phyloP scores from a whole-genome alignment of 148 eudicot genomes.

The Suaeda aralocaspica region DNA sequence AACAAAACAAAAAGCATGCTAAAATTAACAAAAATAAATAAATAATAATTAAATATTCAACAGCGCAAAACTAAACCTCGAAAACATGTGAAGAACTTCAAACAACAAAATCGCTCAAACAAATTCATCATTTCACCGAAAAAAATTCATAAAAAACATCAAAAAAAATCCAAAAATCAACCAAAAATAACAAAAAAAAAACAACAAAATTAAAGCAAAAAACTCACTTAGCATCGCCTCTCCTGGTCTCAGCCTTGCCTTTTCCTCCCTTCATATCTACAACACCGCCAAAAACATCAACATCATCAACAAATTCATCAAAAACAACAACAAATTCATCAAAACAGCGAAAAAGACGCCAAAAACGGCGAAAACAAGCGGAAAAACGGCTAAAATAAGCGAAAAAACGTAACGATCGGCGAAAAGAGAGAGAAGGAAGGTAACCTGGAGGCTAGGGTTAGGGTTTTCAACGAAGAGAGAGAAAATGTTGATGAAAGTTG shows the following conservation, averaged over 20 bases:
- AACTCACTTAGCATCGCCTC: conserved; percentile 35
- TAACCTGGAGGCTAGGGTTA: conserved; percentile 26
- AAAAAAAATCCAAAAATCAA: not conserved
- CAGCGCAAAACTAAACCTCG: not conserved
- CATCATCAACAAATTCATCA: not conserved
- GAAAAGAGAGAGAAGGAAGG: not conserved
- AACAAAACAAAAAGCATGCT: not conserved
- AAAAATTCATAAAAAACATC: not conserved
- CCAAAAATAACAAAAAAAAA: not conserved
- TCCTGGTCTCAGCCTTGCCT: conserved; percentile 37
- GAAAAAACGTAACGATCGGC: not conserved
- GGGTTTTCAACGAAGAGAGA: conserved; percentile 27
- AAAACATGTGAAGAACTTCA: not conserved
- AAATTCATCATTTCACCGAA: not conserved
- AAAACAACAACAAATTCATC: not conserved
- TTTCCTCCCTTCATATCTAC: conserved; percentile 51
- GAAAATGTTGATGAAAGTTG: no score
- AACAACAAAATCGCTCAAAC: not conserved
- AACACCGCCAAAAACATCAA: conserved; percentile 19
- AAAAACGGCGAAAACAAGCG: not conserved
- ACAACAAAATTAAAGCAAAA: not conserved
- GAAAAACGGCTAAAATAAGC: not conserved
- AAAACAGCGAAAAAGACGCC: not conserved
- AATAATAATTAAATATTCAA: no score
- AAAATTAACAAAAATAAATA: not conserved